Evolutionary conservation across 225 moss, liverwort and hornwort species (phyloP), one percentile per base, ranked within the genome.

Genomic region (Bryoerythrophyllum caledonicum): DNA sequence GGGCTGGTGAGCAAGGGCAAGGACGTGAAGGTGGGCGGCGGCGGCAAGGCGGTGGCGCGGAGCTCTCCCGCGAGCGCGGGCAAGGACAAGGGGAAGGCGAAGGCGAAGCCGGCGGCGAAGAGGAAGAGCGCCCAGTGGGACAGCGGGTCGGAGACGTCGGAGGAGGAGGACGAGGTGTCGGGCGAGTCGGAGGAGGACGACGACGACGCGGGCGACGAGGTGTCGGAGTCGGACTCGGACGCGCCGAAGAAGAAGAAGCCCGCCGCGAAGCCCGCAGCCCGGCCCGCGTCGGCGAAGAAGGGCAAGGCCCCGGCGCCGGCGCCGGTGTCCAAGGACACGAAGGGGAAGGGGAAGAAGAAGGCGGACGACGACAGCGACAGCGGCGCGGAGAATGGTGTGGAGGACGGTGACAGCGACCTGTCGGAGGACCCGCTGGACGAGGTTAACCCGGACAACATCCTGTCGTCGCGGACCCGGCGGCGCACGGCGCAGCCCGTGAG

Each of bases 401-500:
- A 90, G 1, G 87, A 87, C 1, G 87, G 82, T 53, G 85, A 77
- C 28, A 85, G 90, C 46, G 90, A 90, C 53, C 28, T 90, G 70
- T 90, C 90, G 60, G 85, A 85, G 82, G 90, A 90, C 55, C 90
- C 90, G n/a, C 64, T 87, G 71, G 90, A 90, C 28, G 90, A 90
- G 83, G 87, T 90, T 77, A 85, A 90, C 68, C 90, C 90, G 32
- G 85, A 87, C 34, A 90, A 90, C 67, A 90, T 90, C 16, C 54
- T 90, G 60, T 79, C 90, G 17, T 90, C 90, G 8, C 81, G 90
- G 62, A 90, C 90, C 9, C 83, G 90, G 46, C 79, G 90, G 60
- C 87, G 87, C 78, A 81, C 87, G 5, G 80, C 87, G 40, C 90
- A 85, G 43, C 87, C 90, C 30, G 85, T 85, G 65, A 87, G 72